Evolutionary conservation across 2,329 filamentous ascomycete genomes (phyloP).

Genomic region (Aureobasidium pullulans): DNA sequence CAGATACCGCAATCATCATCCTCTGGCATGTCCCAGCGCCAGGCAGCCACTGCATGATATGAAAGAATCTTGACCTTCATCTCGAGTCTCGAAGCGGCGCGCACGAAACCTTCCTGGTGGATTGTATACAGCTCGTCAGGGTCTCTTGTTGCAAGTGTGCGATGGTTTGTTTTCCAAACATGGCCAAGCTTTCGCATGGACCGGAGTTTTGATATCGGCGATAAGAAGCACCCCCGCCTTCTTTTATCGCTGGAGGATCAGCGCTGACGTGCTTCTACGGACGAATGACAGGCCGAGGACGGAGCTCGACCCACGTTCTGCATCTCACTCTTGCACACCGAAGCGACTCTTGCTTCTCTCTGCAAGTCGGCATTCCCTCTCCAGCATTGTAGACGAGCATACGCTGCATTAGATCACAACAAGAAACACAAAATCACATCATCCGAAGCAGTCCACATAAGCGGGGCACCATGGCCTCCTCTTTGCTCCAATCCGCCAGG

Average conservation of each 20-base stretch:
- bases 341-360: neutral
- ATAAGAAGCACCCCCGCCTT: neutral
- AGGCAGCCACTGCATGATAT: constrained; percentile 91
- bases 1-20: constrained; percentile 94
- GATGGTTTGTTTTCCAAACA: neutral
- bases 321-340: neutral
- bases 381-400: neutral
- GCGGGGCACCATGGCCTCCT: constrained; percentile 7
- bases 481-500: neutral
- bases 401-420: neutral
- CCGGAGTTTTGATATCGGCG: neutral
- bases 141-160: neutral
- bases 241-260: neutral
- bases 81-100: neutral
- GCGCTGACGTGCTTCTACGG: neutral
- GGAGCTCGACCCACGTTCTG: neutral
- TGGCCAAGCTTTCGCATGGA: neutral
- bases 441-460: neutral
- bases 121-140: neutral
- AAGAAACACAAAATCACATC: neutral
- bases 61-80: constrained; percentile 96
- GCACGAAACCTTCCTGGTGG: neutral
- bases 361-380: neutral
- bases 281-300: neutral
- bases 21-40: constrained; percentile 95